Base-by-base conservation (phyloP, 176 grass and related monocot genomes). In the Triticum dicoccoides region DNA sequence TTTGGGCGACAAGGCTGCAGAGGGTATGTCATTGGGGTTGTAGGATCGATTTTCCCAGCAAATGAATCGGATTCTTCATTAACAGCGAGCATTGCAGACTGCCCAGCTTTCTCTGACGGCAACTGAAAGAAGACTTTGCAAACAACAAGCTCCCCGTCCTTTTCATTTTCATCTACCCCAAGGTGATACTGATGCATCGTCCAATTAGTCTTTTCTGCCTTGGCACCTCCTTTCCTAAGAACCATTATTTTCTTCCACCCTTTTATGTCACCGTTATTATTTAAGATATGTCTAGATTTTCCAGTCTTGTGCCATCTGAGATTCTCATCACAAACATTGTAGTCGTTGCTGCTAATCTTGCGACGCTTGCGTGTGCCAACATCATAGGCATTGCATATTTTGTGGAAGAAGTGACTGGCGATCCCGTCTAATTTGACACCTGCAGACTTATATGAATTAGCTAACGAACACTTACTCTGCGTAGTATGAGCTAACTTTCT, bases 231-330 rank as follows among this genome's bases (percentile, higher is more conserved):
- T 88, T 92, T 86, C 10, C 47, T 13, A 66, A 98, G 78, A 85
- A 98, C 96, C 91, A 98, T 78, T 82, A 98, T 95, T 78, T 98
- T 95, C 86, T 91, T 98, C 93, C 93, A 98, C 68, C 96, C 96
- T 86, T 92, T 93, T 4, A 39, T 83, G 75, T 90, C 87, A 38
- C 91, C 91, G 35, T 89, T 91, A 1, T 89, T 74, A 98, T 59
- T 8, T 78, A 27, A 11, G 42, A 45, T 45, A 45, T 10, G 11
- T 92, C 89, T 98, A 8, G 93, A 41, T 41, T 41, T 41, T 41
- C 39, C 39, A 41, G 39, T 41, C 39, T 41, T 41, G 39, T 41
- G 39, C 39, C 39, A 41, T 41, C 39, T 41, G 39, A 41, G 39
- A 41, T 41, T 41, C 39, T 41, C 8, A 41, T 41, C 39, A 41